Conservation (phyloP, 805 yeast genomes). For the Teunomyces panamensis region DNA sequence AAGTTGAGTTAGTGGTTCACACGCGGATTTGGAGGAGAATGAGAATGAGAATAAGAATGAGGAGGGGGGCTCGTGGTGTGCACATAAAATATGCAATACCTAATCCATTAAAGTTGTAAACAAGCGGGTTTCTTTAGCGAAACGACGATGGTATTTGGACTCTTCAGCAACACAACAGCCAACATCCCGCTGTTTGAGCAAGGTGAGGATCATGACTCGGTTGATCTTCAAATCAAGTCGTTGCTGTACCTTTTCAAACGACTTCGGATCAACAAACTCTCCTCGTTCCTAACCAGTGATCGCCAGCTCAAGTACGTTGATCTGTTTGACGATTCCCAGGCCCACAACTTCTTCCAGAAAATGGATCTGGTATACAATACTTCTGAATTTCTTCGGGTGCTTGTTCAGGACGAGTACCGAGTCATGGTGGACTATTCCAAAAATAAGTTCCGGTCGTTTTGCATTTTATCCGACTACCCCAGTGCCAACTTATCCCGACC, state of each 20-base stretch:
- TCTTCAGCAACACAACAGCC: conserved; percentile 3
- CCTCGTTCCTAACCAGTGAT: conserved; percentile 37
- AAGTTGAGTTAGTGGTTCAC: too few relatives aligned
- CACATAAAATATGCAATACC: not conserved
- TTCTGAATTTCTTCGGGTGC: conserved; percentile 35
- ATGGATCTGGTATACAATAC: conserved; percentile 57
- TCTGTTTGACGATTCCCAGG: not conserved
- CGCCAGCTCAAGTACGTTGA: conserved; percentile 16
- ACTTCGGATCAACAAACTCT: conserved; percentile 39
- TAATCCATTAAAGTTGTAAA: not conserved
- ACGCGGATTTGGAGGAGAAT: not conserved
- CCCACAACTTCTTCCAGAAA: conserved; percentile 21
- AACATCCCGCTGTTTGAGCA: conserved; percentile 12
- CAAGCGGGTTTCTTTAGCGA: not conserved
- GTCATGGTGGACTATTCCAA: conserved; percentile 64
- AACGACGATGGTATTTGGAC: not conserved
- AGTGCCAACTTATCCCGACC: conserved; percentile 19
- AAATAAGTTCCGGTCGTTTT: conserved; percentile 61
- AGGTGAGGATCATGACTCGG: conserved; percentile 40
- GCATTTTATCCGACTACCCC: conserved; percentile 54
- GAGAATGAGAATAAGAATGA: too few relatives aligned
- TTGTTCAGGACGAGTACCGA: conserved; percentile 59
- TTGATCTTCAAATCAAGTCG: conserved; percentile 61
- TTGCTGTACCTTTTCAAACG: conserved; percentile 57
- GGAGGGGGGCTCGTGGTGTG: not conserved